Conservation (phyloP, 139 green algal genomes). For the Zygnema circumcarinatum region DNA sequence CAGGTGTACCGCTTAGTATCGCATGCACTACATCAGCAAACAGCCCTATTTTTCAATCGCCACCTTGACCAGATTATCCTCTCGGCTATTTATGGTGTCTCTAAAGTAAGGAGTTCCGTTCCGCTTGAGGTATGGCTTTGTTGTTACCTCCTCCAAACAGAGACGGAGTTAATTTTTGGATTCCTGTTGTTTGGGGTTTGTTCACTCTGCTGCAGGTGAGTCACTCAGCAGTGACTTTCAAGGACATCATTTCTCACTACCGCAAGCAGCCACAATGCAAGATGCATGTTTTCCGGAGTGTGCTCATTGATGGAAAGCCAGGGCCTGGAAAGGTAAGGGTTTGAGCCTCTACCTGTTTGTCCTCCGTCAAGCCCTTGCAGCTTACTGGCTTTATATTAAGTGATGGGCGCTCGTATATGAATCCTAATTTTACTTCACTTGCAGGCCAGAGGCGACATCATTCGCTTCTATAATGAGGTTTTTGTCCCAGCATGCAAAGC, state of each 20-base stretch:
- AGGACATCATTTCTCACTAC: slow-evolving; percentile 88
- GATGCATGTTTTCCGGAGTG: slow-evolving; percentile 77
- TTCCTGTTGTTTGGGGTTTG: too few species aligned
- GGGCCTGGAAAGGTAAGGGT: background rate
- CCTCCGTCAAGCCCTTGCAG: background rate
- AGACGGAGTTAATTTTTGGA: too few species aligned
- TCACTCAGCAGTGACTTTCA: slow-evolving; percentile 72
- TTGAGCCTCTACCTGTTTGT: background rate
- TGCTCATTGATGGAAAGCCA: slow-evolving; percentile 67
- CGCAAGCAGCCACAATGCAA: slow-evolving; percentile 74
- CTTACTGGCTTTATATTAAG: background rate
- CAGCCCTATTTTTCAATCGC: slow-evolving; percentile 83
- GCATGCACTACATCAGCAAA: slow-evolving; percentile 76
- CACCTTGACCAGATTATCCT: slow-evolving; percentile 92
- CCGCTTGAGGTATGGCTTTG: too few species aligned
- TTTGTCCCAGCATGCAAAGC: slow-evolving; percentile 73
- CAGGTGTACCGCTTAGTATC: slow-evolving; percentile 74
- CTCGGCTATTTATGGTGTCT: slow-evolving; percentile 85
- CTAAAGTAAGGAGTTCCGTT: too few species aligned
- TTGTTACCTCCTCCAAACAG: too few species aligned
- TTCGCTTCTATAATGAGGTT: slow-evolving; percentile 90
- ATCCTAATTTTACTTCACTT: background rate
- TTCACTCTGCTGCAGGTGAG: slow-evolving; percentile 55
- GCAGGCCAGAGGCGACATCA: slow-evolving; percentile 77
- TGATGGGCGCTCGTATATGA: background rate